Conservation (phyloP, 306 rosid genomes). For the Amphicarpaea edgeworthii region DNA sequence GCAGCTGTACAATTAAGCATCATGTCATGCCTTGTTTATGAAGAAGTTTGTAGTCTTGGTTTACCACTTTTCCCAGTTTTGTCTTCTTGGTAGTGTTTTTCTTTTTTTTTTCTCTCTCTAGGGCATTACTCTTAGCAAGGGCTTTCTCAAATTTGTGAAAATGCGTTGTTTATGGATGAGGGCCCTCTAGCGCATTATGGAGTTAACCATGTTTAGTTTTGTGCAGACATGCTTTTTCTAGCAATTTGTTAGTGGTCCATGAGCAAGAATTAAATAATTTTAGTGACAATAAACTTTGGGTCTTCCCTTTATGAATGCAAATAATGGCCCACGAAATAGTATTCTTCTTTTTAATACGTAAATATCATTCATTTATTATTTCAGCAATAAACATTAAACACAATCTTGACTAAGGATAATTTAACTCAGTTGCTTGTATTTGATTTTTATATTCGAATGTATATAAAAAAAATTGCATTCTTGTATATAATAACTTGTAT, state of each 20-base stretch:
- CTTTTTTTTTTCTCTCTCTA: not conserved
- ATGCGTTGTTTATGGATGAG: constrained; percentile 36
- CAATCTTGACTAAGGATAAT: too few relatives aligned
- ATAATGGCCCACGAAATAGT: constrained; percentile 12
- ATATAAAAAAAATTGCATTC: too few relatives aligned
- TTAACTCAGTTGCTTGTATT: too few relatives aligned
- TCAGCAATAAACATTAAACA: too few relatives aligned
- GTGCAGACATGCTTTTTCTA: constrained; percentile 23
- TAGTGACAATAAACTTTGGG: constrained; percentile 23
- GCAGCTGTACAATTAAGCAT: constrained; percentile 14
- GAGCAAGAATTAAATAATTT: constrained; percentile 27
- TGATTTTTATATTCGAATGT: too few relatives aligned
- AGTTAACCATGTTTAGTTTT: constrained; percentile 41
- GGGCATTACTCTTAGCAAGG: constrained; percentile 34
- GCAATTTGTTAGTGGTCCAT: constrained; percentile 27
- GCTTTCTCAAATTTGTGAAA: constrained; percentile 38
- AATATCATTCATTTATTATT: constrained; percentile 24
- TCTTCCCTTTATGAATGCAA: constrained; percentile 11
- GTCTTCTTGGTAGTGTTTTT: not conserved
- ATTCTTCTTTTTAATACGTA: not conserved
- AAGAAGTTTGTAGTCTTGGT: constrained; percentile 45
- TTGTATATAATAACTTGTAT: too few relatives aligned
- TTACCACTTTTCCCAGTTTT: not conserved
- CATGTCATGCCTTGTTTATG: constrained; percentile 34
- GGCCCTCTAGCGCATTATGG: constrained; percentile 38